Conservation (phyloP, 148 eudicot species). For the Linanthus parryae region DNA sequence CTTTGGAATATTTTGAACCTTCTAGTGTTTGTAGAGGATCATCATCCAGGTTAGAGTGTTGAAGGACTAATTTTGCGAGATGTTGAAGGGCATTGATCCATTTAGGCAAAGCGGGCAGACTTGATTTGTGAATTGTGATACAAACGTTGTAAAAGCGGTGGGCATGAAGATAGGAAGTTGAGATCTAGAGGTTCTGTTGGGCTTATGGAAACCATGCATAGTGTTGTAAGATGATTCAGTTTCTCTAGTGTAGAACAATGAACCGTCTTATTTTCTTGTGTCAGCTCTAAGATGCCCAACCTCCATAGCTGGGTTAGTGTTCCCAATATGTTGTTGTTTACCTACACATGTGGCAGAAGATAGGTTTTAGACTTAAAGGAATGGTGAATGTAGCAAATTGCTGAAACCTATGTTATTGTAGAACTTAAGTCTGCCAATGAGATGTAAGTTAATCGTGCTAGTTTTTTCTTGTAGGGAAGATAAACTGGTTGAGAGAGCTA, state of each 20-base stretch:
- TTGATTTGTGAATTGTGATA: background rate
- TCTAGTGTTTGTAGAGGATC: background rate
- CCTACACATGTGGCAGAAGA: too few species aligned
- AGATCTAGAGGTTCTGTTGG: background rate
- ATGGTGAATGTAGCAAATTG: too few species aligned
- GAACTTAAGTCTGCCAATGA: too few species aligned
- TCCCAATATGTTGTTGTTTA: too few species aligned
- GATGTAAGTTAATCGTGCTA: too few species aligned
- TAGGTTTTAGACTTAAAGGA: too few species aligned
- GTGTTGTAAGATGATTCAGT: background rate
- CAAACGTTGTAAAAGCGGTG: background rate
- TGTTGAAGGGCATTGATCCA: background rate
- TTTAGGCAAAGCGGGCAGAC: background rate
- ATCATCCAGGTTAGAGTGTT: background rate
- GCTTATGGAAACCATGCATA: background rate
- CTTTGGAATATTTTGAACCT: too few species aligned
- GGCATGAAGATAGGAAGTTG: background rate
- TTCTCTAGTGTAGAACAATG: background rate
- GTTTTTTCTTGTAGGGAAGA: conserved; percentile 38
- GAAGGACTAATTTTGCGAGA: background rate
- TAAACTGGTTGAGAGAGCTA: conserved; percentile 45
- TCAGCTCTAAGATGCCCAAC: background rate
- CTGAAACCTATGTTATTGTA: too few species aligned
- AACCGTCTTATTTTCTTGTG: background rate
- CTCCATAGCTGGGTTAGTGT: background rate